phyloP scores from a whole-genome alignment of 1,284 basidiomycete genomes.

The Leccinum subrobustum region DNA sequence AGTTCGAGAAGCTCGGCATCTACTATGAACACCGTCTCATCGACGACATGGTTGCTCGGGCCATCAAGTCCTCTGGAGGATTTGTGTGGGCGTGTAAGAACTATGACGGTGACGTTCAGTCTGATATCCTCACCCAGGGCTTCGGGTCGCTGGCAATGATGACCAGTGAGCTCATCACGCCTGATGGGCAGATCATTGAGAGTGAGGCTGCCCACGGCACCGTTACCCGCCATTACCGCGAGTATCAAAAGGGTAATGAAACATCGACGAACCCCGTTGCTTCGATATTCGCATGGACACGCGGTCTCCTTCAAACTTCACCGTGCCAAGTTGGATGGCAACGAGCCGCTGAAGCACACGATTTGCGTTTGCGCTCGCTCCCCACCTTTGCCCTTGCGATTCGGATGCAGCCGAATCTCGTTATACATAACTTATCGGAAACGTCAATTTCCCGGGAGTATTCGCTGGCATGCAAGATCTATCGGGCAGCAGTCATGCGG shows the following conservation, averaged over 20 bases:
- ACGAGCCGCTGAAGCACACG: conserved; percentile 61
- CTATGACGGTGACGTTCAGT: too few species aligned
- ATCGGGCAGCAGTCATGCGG: background rate
- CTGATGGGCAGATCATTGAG: conserved; percentile 90
- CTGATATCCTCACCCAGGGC: too few species aligned
- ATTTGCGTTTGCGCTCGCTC: background rate
- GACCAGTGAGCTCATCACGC: conserved; percentile 96
- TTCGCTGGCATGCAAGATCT: background rate
- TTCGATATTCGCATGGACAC: conserved; percentile 98
- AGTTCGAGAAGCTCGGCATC: too few species aligned
- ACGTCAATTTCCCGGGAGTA: background rate
- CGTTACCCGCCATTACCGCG: conserved; percentile 95
- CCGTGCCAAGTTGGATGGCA: conserved; percentile 91
- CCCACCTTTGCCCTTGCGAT: background rate
- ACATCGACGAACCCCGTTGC: conserved; percentile 98
- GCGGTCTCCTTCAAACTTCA: conserved; percentile 74
- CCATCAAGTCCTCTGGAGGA: too few species aligned
- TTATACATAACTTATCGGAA: background rate
- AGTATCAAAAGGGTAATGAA: conserved; percentile 94
- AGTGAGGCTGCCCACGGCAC: conserved; percentile 95
- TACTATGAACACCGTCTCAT: too few species aligned
- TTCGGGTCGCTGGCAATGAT: conserved; percentile 79
- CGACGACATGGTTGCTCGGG: too few species aligned
- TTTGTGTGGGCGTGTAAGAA: too few species aligned
- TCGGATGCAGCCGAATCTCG: background rate